Base-by-base conservation (phyloP, 2,329 filamentous ascomycete species). In the Apiospora rasikravindrae region DNA sequence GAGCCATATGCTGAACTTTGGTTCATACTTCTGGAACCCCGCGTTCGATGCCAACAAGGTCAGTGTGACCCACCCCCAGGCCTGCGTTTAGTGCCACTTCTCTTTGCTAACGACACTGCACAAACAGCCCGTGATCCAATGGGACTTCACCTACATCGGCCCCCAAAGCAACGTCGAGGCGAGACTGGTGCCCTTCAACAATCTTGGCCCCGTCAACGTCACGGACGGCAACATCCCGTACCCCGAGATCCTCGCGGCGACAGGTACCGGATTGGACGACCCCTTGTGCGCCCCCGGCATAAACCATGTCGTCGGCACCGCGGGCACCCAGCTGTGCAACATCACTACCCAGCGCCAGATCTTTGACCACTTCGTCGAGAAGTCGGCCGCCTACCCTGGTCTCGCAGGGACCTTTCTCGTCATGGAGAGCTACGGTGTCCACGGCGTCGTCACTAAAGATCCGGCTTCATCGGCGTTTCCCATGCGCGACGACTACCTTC, bases 391-490 rank as follows among this genome's bases (percentile, higher is more conserved):
- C 26, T 67, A 77, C 66, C 74, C 74, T 19, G 69, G 70, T 33
- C 73, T 74, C 19, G 71, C 8, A 16, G 64, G 33, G 22, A 45
- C 14, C 2, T 53, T 71, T 1, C 8, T 26, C 14, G 53, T 78
- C 33, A 51, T 73, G 4, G 77, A 80, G 61, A 77, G 78, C 26
- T 80, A 79, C 70, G 69, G 78, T 2, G 77, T 72, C 0, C 69
- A 67, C 13, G 77, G 45, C 2, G 71, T 74, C 16, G 51, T 71
- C 40, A 51, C 37, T 10, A 19, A 71, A 1, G 37, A 73, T 53
- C 61, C 74, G 0, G 71, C 51, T 4, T 47, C 51, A 10, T 73
- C 77, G 4, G 81, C 72, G 90, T 82, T 1, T 83, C 89, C 88
- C 88, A 91, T 47, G 44, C 44, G 44, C 16, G 44, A 47, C 16